These are phyloP conservation scores for Paramarasmius palmivorus DNA, from an alignment of 1,284 basidiomycete genomes.

Conservation along the genomic window DNA sequence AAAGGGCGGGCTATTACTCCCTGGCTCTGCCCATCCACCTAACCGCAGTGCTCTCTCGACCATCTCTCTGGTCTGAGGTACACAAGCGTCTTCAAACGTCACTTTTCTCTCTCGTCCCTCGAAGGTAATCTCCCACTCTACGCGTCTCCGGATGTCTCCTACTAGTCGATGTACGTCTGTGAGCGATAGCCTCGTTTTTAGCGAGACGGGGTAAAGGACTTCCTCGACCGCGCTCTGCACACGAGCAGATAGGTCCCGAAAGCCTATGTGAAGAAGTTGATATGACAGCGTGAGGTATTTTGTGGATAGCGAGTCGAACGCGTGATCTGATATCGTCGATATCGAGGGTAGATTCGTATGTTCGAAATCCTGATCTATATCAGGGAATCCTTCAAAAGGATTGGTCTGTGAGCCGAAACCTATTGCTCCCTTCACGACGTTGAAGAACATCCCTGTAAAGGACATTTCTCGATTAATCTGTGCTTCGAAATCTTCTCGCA, in stretches of 20 bases:
- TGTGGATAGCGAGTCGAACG: slow-evolving; percentile 31
- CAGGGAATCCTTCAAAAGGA: slow-evolving; percentile 1
- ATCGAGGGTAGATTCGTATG: slow-evolving; percentile 26
- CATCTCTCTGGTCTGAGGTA: slow-evolving; percentile 10
- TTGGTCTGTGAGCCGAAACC: not conserved
- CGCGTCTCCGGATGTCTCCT: slow-evolving; percentile 66
- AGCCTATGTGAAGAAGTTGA: slow-evolving; percentile 90
- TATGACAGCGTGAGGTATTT: slow-evolving; percentile 86
- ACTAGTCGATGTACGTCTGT: slow-evolving; percentile 71
- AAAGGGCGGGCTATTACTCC: not conserved
- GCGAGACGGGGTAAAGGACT: slow-evolving; percentile 65
- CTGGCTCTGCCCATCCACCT: slow-evolving; percentile 9
- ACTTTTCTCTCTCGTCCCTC: slow-evolving; percentile 4
- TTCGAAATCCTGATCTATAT: slow-evolving; percentile 16
- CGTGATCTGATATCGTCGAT: slow-evolving; percentile 30
- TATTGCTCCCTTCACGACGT: slow-evolving; percentile 5
- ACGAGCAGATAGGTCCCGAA: slow-evolving; percentile 78
- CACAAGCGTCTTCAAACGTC: not conserved
- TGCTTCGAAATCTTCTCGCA: slow-evolving; percentile 45
- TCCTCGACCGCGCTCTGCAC: slow-evolving; percentile 77
- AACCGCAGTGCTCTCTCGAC: slow-evolving; percentile 8
- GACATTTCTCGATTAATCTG: slow-evolving; percentile 35
- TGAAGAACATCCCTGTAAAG: slow-evolving; percentile 32
- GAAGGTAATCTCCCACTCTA: slow-evolving; percentile 69
- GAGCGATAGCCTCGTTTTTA: slow-evolving; percentile 72